Evolutionary conservation across 2,329 filamentous ascomycete genomes (phyloP).

Genomic region (Fusarium sp.): DNA sequence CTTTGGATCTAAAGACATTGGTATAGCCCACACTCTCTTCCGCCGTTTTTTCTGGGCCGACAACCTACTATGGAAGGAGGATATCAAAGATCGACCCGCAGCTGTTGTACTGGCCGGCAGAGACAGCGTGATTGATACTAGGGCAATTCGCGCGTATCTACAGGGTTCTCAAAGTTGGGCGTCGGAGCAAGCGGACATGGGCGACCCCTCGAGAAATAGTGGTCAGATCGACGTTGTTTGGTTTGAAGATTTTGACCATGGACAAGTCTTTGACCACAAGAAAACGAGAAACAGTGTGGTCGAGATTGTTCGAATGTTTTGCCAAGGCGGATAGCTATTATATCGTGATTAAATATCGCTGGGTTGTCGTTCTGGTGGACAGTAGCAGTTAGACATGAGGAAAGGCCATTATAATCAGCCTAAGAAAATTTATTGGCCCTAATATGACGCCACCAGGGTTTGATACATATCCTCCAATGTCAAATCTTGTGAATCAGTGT

Average conservation of each 20-base stretch:
- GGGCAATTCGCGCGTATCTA: conserved; percentile 66
- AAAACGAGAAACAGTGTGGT: conserved; percentile 52
- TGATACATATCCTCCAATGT: too few relatives aligned
- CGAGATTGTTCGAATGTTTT: conserved; percentile 45
- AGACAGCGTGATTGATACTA: conserved; percentile 68
- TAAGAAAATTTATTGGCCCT: too few relatives aligned
- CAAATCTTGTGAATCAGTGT: too few relatives aligned
- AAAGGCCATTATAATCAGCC: too few relatives aligned
- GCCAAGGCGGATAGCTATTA: background rate
- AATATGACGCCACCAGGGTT: too few relatives aligned
- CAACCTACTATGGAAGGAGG: conserved; percentile 71
- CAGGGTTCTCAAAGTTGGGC: conserved; percentile 51
- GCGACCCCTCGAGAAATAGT: conserved; percentile 52
- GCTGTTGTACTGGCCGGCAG: conserved; percentile 64
- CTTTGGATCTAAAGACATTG: conserved; percentile 70
- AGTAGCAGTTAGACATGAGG: too few relatives aligned
- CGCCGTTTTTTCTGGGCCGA: conserved; percentile 73
- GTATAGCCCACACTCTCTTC: conserved; percentile 68
- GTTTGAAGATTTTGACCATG: conserved; percentile 68
- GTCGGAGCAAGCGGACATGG: conserved; percentile 25
- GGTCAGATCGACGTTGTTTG: conserved; percentile 65
- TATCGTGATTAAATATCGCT: too few relatives aligned
- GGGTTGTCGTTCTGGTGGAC: too few relatives aligned
- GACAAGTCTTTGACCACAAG: conserved; percentile 63
- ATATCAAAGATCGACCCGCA: conserved; percentile 58